phyloP scores from a whole-genome alignment of 116 monocot species.

The Papilionanthe hybrid region DNA sequence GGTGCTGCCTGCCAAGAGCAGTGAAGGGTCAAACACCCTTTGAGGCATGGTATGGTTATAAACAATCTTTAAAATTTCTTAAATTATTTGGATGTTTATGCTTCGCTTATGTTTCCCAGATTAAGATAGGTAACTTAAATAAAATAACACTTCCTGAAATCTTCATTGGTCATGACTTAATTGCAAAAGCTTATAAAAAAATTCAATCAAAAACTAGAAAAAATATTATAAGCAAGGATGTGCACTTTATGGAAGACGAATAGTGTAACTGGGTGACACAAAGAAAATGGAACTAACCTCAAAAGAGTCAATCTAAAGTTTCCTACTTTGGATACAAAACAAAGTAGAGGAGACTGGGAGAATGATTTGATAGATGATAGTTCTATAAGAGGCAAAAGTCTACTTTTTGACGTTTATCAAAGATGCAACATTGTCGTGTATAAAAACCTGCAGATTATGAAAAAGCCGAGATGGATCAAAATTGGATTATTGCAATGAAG shows the following conservation, averaged over 20 bases:
- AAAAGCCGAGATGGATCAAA: not conserved
- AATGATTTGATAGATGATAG: not conserved
- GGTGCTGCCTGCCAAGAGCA: too few species aligned
- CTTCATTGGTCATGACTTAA: not conserved
- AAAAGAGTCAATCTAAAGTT: not conserved
- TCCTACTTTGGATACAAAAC: not conserved
- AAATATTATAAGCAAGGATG: conserved; percentile 1
- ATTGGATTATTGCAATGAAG: conserved; percentile 9
- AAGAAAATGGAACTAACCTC: too few species aligned
- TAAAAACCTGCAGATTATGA: not conserved
- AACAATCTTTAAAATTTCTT: not conserved
- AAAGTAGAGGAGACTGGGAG: not conserved
- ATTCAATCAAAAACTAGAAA: not conserved
- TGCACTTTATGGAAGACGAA: conserved; percentile 3
- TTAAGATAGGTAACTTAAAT: not conserved
- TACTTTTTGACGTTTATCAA: not conserved
- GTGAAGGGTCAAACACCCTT: too few species aligned
- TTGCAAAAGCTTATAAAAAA: not conserved
- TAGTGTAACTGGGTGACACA: not conserved
- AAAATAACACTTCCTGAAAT: not conserved
- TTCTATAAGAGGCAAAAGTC: not conserved
- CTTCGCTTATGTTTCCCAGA: not conserved
- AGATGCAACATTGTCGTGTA: not conserved
- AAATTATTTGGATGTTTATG: conserved; percentile 5
- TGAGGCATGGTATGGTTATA: not conserved